Conservation (phyloP, 345 rosid species). For the Hibiscus trionum region DNA sequence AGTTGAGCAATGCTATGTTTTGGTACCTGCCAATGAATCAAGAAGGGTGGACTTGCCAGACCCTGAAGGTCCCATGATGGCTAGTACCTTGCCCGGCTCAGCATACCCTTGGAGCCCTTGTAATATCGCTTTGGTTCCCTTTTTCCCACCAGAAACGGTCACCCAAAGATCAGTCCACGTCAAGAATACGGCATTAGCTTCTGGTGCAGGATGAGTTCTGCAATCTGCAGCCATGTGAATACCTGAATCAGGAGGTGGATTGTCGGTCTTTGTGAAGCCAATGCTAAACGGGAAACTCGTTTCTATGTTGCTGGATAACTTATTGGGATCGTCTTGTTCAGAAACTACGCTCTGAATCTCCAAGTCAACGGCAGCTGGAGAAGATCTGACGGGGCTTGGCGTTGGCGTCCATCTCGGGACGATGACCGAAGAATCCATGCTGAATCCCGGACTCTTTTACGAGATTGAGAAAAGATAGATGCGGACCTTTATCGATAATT, state of each 20-base stretch:
- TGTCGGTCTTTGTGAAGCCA: background rate
- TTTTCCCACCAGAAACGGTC: conserved; percentile 18
- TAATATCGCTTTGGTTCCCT: conserved; percentile 20
- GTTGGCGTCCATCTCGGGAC: background rate
- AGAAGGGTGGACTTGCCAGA: conserved; percentile 50
- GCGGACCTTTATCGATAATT: background rate
- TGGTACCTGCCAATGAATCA: conserved; percentile 38
- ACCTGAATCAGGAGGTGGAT: background rate
- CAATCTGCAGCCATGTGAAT: background rate
- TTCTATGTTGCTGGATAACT: background rate
- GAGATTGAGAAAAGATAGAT: background rate
- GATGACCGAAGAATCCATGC: background rate
- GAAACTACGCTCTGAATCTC: background rate
- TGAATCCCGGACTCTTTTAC: too few species aligned
- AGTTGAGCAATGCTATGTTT: too few species aligned
- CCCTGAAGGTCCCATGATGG: conserved; percentile 53
- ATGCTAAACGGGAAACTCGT: background rate
- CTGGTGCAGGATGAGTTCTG: background rate
- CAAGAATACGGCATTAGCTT: conserved; percentile 18
- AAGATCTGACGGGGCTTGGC: background rate
- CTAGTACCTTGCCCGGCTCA: conserved; percentile 31
- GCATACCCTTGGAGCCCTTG: conserved; percentile 36
- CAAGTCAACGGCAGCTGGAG: background rate
- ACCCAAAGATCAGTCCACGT: conserved; percentile 45
- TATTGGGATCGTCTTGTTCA: background rate